Conservation (phyloP, 2,329 filamentous ascomycete species). For the Sporothrix pseudoabietina region DNA sequence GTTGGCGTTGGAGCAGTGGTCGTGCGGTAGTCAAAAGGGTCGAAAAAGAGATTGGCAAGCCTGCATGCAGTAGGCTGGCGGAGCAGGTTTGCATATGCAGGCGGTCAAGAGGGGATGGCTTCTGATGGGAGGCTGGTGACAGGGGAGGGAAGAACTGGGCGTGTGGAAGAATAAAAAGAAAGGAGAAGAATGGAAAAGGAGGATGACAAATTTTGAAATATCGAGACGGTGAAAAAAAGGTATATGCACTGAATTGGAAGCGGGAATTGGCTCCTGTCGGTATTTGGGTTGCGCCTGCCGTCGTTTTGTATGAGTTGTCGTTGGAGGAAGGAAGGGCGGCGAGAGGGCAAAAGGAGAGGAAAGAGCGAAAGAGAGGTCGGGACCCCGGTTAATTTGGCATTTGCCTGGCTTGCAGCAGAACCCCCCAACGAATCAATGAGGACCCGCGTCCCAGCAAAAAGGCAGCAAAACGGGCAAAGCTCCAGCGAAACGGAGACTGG, state of each 20-base stretch:
- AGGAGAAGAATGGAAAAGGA: background rate
- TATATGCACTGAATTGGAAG: constrained; percentile 11
- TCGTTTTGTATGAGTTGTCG: constrained; percentile 8
- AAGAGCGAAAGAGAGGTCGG: constrained; percentile 13
- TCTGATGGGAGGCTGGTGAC: background rate
- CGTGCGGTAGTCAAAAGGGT: constrained; percentile 1
- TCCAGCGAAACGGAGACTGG: constrained; percentile 6
- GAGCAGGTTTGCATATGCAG: constrained; percentile 25
- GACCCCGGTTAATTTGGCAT: constrained; percentile 17
- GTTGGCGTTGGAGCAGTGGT: constrained; percentile 12
- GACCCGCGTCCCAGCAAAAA: constrained; percentile 24
- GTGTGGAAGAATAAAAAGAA: background rate
- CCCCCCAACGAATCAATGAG: constrained; percentile 14
- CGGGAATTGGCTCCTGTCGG: constrained; percentile 22
- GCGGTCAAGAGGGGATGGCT: constrained; percentile 27
- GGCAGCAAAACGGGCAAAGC: constrained; percentile 19
- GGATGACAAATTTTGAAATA: background rate
- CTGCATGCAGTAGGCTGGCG: constrained; percentile 22
- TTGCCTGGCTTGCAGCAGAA: background rate
- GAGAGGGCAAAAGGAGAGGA: background rate
- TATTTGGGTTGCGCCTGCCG: constrained; percentile 1
- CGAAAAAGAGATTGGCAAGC: constrained; percentile 26
- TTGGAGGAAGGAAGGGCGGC: constrained; percentile 6
- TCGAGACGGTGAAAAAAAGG: constrained; percentile 12
- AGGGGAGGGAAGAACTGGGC: background rate